These are phyloP conservation scores for Verticillium isaacii DNA, from an alignment of 2,329 filamentous ascomycete genomes.

Conservation along the genomic window DNA sequence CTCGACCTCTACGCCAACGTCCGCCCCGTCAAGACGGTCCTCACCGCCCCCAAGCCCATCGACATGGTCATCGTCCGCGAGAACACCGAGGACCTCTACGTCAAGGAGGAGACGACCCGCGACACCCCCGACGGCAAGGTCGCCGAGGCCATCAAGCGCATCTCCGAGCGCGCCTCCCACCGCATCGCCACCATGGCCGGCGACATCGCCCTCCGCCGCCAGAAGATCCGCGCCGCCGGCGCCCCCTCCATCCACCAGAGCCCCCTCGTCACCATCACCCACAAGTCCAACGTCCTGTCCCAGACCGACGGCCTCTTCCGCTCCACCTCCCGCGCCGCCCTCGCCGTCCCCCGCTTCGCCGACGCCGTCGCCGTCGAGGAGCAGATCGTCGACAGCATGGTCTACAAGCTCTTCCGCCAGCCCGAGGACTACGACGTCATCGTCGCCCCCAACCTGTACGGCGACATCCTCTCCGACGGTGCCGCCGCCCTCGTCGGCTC, in stretches of 20 bases:
- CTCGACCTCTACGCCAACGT: conserved; percentile 97
- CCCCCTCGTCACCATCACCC: conserved; percentile 89
- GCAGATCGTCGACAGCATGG: conserved; percentile 99
- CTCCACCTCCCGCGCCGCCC: conserved; percentile 67
- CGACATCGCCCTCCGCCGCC: conserved; percentile 84
- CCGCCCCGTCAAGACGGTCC: conserved; percentile 83
- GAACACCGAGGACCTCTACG: conserved; percentile 97
- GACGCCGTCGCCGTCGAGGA: conserved; percentile 69
- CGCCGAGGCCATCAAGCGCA: conserved; percentile 96
- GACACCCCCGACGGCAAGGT: conserved; percentile 71
- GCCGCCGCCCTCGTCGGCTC: conserved; percentile 85
- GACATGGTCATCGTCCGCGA: conserved; percentile 98
- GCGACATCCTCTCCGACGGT: conserved; percentile 93
- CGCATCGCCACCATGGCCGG: conserved; percentile 92
- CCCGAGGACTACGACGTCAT: conserved; percentile 95
- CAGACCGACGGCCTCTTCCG: conserved; percentile 97
- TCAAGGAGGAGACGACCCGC: conserved; percentile 90
- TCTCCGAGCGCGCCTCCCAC: conserved; percentile 76
- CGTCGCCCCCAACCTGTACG: conserved; percentile 95
- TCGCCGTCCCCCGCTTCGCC: conserved; percentile 60
- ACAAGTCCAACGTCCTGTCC: conserved; percentile 96
- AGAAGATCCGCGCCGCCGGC: conserved; percentile 66
- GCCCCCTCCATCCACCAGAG: conserved; percentile 56
- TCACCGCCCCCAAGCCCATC: conserved; percentile 54
- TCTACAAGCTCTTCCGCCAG: conserved; percentile 98